A percentile compares a stretch with the other conserved stretches of the same genome.
phyloP scores from a whole-genome alignment of 306 rosid species.

The Prunus kanzakura region DNA sequence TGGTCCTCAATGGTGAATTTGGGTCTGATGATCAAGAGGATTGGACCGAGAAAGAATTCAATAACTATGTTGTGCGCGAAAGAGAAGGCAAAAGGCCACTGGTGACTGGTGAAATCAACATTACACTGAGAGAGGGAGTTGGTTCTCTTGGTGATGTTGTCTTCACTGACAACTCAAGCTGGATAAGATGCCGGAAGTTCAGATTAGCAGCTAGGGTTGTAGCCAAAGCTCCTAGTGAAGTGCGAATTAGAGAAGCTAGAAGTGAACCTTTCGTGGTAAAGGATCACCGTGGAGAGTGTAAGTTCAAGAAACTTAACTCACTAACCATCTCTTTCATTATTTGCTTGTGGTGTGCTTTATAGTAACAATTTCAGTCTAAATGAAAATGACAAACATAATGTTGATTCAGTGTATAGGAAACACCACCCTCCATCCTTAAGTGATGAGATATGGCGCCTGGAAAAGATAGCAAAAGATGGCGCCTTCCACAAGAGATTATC shows the following conservation, averaged over 20 bases:
- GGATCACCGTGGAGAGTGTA: slow-evolving; percentile 65
- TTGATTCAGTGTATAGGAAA: slow-evolving; percentile 49
- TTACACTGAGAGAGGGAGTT: slow-evolving; percentile 45
- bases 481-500: slow-evolving; percentile 27
- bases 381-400: slow-evolving; percentile 18
- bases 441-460: slow-evolving; percentile 64
- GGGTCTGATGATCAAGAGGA: slow-evolving; percentile 38
- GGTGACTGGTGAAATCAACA: slow-evolving; percentile 38
- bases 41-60: slow-evolving; percentile 54
- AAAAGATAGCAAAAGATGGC: slow-evolving; percentile 50
- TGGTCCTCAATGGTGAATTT: slow-evolving; percentile 50
- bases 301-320: slow-evolving; percentile 22
- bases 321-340: neutral
- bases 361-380: neutral
- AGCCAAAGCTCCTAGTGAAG: slow-evolving; percentile 3
- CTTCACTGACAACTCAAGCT: slow-evolving; percentile 66
- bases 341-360: neutral
- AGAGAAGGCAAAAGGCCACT: slow-evolving; percentile 55
- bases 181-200: slow-evolving; percentile 51
- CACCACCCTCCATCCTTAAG: slow-evolving; percentile 51
- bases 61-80: slow-evolving; percentile 27
- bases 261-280: slow-evolving; percentile 56
- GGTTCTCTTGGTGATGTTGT: slow-evolving; percentile 10
- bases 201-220: slow-evolving; percentile 52
- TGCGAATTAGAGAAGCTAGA: slow-evolving; percentile 46